These are phyloP conservation scores for Zygosaccharomyces siamensis DNA, from an alignment of 805 yeast species.

Conservation along the genomic window DNA sequence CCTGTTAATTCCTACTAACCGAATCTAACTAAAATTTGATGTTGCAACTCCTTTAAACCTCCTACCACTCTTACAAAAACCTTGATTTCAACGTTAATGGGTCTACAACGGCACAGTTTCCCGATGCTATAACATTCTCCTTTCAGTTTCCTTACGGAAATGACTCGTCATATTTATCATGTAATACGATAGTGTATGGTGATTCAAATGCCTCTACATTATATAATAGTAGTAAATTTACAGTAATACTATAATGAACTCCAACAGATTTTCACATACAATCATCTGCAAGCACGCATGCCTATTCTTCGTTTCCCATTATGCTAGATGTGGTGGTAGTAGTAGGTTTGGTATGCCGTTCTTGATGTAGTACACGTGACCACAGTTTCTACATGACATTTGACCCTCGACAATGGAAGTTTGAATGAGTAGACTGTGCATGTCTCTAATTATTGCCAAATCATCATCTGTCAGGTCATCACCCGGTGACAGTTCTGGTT, in stretches of 20 bases:
- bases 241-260: background rate
- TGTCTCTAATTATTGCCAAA: slow-evolving; percentile 54
- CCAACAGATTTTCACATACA: background rate
- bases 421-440: slow-evolving; percentile 75
- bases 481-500: slow-evolving; percentile 45
- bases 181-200: background rate
- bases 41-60: background rate
- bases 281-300: background rate
- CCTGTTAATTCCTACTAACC: background rate
- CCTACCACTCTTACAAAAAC: background rate
- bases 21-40: background rate
- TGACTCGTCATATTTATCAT: background rate
- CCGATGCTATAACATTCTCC: slow-evolving; percentile 4
- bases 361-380: slow-evolving; percentile 82
- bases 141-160: slow-evolving; percentile 4
- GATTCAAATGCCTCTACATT: background rate
- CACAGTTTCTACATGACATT: slow-evolving; percentile 83
- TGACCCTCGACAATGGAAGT: slow-evolving; percentile 84
- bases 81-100: background rate
- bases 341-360: slow-evolving; percentile 91
- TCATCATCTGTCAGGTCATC: slow-evolving; percentile 40
- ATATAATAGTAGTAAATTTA: background rate
- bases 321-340: slow-evolving; percentile 88
- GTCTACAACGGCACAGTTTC: background rate
- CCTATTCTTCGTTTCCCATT: background rate